Conservation (phyloP, 345 rosid species). For the Eutrema yunnanense region DNA sequence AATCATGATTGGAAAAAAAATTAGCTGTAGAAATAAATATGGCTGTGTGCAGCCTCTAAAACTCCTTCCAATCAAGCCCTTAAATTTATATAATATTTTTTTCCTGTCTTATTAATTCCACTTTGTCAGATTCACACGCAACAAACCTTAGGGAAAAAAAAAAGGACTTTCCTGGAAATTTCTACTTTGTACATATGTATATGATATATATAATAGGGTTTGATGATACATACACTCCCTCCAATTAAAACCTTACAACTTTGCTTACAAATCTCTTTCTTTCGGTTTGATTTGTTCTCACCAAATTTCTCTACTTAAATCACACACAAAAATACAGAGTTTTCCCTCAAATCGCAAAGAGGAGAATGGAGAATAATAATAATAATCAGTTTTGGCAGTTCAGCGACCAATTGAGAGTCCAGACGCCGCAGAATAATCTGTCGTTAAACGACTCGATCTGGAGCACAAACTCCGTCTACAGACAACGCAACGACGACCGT, state of each 20-base stretch:
- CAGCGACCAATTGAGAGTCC: conserved; percentile 88
- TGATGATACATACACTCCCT: conserved; percentile 22
- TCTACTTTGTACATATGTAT: conserved; percentile 8
- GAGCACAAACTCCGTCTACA: conserved; percentile 52
- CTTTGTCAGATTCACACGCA: conserved; percentile 65
- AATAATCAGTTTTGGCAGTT: conserved; percentile 90
- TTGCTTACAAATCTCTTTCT: background rate
- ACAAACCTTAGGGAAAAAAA: background rate
- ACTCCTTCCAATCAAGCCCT: too few species aligned
- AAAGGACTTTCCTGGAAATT: conserved; percentile 42
- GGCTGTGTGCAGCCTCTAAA: too few species aligned
- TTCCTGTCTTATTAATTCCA: background rate
- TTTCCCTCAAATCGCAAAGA: background rate
- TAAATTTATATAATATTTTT: too few species aligned
- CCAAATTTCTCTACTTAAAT: background rate
- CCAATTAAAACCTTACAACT: conserved; percentile 20
- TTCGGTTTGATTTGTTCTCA: background rate
- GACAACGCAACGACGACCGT: conserved; percentile 54
- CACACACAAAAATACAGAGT: background rate
- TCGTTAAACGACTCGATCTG: conserved; percentile 90
- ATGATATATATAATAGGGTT: background rate
- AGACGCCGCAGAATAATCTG: conserved; percentile 48
- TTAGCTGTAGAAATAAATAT: too few species aligned
- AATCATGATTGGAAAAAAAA: too few species aligned
- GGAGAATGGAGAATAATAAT: conserved; percentile 67